A percentile compares a stretch with the other conserved stretches of the same genome.
These are phyloP conservation scores for Rutstroemia sp. DNA, from an alignment of 2,329 filamentous ascomycete genomes.

Conservation along the genomic window DNA sequence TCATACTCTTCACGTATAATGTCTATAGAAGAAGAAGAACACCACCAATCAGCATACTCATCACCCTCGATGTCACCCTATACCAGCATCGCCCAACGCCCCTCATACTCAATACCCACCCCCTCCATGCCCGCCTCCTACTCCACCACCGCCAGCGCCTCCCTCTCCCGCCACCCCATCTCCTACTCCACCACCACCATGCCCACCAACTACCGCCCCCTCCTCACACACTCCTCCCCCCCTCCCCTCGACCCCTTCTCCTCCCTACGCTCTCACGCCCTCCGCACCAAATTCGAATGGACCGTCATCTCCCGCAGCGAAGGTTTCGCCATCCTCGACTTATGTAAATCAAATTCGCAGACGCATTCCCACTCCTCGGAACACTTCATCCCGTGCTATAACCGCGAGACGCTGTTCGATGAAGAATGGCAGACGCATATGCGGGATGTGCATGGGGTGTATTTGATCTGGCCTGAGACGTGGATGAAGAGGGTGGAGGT, in stretches of 20 bases:
- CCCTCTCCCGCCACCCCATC: constrained; percentile 15
- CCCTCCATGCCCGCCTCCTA: constrained; percentile 2
- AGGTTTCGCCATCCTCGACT: constrained; percentile 23
- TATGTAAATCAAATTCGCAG: constrained; percentile 19
- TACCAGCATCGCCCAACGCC: neutral
- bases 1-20: neutral
- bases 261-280: constrained; percentile 20
- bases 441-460: constrained; percentile 27
- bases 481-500: constrained; percentile 28
- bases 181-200: constrained; percentile 15
- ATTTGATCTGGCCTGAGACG: constrained; percentile 26
- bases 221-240: neutral
- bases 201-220: neutral
- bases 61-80: neutral
- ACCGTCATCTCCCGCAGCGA: constrained; percentile 23
- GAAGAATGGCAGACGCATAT: constrained; percentile 28
- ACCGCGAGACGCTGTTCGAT: constrained; percentile 26
- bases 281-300: constrained; percentile 25
- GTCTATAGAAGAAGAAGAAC: neutral
- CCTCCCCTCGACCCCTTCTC: constrained; percentile 17
- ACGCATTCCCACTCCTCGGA: constrained; percentile 1
- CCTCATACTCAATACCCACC: constrained; percentile 10
- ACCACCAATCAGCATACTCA: neutral
- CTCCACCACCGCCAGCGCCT: constrained; percentile 9
- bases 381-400: constrained; percentile 21